A percentile compares a stretch with the other conserved stretches of the same genome.
These are phyloP conservation scores for Cordyceps fumosorosea DNA, from an alignment of 2,329 filamentous ascomycete species.

Conservation along the genomic window DNA sequence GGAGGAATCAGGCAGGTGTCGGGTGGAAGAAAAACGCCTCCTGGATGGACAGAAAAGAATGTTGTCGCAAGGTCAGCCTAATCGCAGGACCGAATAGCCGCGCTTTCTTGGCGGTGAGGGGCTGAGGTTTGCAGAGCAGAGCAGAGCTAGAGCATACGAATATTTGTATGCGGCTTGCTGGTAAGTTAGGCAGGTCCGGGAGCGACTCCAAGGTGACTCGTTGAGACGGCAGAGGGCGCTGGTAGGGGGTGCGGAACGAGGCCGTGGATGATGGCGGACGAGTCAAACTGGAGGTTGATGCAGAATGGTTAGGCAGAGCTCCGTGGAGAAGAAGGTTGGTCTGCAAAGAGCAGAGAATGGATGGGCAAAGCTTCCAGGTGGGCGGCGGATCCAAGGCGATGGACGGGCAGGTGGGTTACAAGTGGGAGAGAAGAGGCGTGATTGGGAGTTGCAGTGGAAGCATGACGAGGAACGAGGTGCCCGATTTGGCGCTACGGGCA, in stretches of 20 bases:
- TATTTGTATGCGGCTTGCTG: not conserved
- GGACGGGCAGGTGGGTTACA: not conserved
- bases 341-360: not conserved
- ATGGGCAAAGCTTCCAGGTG: not conserved
- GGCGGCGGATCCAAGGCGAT: not conserved
- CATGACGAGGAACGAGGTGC: not conserved
- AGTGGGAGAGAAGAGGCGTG: too few relatives aligned
- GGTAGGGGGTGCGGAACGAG: not conserved
- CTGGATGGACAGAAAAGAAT: not conserved
- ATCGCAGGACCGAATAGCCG: not conserved
- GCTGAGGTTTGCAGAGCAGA: not conserved
- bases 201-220: not conserved
- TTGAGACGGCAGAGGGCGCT: not conserved
- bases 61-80: not conserved
- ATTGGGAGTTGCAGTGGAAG: too few relatives aligned
- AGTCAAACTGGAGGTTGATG: not conserved
- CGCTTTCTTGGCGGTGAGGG: slow-evolving; percentile 9
- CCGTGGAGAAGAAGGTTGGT: not conserved
- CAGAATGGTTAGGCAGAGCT: not conserved
- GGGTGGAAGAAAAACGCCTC: not conserved
- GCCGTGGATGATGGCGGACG: not conserved
- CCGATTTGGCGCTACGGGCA: not conserved
- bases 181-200: not conserved
- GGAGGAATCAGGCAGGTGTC: not conserved
- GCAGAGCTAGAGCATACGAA: not conserved